Conservation (phyloP, 805 yeast species). For the Jamesozyma piceae region DNA sequence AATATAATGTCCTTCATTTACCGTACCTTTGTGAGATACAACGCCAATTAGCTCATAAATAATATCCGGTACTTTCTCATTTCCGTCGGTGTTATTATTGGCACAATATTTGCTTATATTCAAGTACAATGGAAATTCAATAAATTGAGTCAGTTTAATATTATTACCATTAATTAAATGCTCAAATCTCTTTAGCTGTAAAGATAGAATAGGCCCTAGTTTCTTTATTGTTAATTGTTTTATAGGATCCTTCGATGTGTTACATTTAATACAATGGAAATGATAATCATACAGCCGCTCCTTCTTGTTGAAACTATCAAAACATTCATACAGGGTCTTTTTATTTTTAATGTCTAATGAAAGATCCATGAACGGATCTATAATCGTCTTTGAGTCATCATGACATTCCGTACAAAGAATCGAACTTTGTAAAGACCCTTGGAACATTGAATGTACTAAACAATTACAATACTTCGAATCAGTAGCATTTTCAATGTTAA, state of each 20-base stretch:
- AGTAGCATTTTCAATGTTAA: constrained; percentile 7
- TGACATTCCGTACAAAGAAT: constrained; percentile 66
- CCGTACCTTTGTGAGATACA: constrained; percentile 84
- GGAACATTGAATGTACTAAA: constrained; percentile 71
- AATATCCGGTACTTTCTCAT: constrained; percentile 29
- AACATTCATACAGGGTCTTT: constrained; percentile 48
- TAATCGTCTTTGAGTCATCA: constrained; percentile 49
- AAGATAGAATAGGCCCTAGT: constrained; percentile 68
- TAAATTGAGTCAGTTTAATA: constrained; percentile 66
- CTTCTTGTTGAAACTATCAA: constrained; percentile 63
- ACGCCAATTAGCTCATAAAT: constrained; percentile 79
- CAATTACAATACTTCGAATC: constrained; percentile 47
- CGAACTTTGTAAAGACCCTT: constrained; percentile 75
- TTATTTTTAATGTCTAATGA: constrained; percentile 61
- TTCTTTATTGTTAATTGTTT: constrained; percentile 62
- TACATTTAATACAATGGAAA: constrained; percentile 64
- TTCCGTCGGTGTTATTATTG: constrained; percentile 6
- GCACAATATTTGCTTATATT: constrained; percentile 55
- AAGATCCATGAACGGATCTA: constrained; percentile 85
- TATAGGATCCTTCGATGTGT: constrained; percentile 50
- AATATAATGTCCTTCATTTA: constrained; percentile 91
- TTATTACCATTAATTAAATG: constrained; percentile 35
- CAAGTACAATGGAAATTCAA: constrained; percentile 62
- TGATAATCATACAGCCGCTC: constrained; percentile 64
- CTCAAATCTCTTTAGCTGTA: constrained; percentile 69